Evolutionary conservation across 805 yeast species (phyloP).

Genomic region (Ogataea thermomethanolica): DNA sequence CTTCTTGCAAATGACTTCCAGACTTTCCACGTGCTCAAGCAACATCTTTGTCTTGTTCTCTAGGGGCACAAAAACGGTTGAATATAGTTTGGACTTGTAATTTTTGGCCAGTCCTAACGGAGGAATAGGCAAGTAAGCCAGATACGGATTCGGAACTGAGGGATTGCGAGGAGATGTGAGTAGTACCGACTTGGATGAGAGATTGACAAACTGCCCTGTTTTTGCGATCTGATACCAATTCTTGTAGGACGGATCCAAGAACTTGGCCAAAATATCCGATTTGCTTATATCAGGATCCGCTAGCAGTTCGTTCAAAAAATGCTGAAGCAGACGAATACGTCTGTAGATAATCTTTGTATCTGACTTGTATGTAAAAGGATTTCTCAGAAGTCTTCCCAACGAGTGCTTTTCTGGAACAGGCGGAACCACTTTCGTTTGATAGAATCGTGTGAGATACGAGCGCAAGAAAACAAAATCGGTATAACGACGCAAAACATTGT

Average conservation of each 20-base stretch:
- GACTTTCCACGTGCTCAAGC: constrained; percentile 17
- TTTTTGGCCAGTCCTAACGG: constrained; percentile 28
- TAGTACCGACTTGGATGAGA: constrained; percentile 45
- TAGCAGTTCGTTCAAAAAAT: constrained; percentile 41
- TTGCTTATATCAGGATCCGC: constrained; percentile 33
- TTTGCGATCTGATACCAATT: constrained; percentile 48
- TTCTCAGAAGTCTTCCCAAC: constrained; percentile 33
- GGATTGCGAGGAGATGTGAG: constrained; percentile 51
- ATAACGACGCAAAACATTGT: constrained; percentile 63
- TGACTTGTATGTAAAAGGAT: constrained; percentile 32
- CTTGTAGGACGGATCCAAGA: constrained; percentile 48
- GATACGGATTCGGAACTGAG: constrained; percentile 50
- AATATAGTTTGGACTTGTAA: constrained; percentile 26
- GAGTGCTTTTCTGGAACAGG: constrained; percentile 91
- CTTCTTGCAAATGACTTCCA: constrained; percentile 38
- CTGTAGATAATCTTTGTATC: constrained; percentile 40
- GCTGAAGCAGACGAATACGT: constrained; percentile 43
- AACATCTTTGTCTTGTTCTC: constrained; percentile 22
- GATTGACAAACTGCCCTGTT: constrained; percentile 36
- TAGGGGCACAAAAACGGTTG: constrained; percentile 25
- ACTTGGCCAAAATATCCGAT: constrained; percentile 42
- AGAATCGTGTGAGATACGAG: constrained; percentile 60
- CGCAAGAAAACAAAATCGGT: constrained; percentile 88
- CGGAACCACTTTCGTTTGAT: constrained; percentile 87
- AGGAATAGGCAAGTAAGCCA: constrained; percentile 45